Evolutionary conservation across 2,329 filamentous ascomycete species (phyloP), one percentile per base, ranked within the genome.

Genomic region (Aspergillus sp.): DNA sequence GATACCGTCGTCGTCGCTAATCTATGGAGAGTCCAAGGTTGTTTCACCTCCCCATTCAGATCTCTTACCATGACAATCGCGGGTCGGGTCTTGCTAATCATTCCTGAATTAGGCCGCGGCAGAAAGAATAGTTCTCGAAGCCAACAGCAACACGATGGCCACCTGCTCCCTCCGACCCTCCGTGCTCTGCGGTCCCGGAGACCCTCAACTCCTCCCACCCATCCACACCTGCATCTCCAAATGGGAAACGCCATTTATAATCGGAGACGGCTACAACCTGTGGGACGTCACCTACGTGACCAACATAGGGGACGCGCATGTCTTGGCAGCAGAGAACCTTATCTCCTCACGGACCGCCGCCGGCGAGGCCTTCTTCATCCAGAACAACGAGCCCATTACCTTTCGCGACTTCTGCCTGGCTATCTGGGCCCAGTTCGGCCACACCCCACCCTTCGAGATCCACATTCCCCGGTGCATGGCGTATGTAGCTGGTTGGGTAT

Each of bases 381-480:
- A 72, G 47, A 74, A 73, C 52, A 71, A 74, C 49, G 68, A 74
- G 48, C 70, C 70, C 35, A 68, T 74, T 41, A 56, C 66, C 13
- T 74, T 74, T 51, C 64, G 72, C 17, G 65, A 70, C 54, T 72
- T 74, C 44, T 73, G 70, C 49, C 59, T 74, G 27, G 65, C 64
- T 7, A 63, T 73, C 41, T 74, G 71, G 71, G 61, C 59, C 9
- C 61, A 68, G 46, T 82, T 82, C 56, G 78, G 71, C 0, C 68
- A 75, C 22, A 56, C 58, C 12, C 79, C 80, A 4, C 57, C 59
- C 0, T 77, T 70, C 44, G 60, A 76, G 42, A 49, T 82, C 6
- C 64, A 59, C 25, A 72, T 83, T 12, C 78, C 80, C 0, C 60
- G 67, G 48, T 27, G 54, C 3, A 38, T 81, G 52, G 79, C 75